Percentiles rank a stretch among this genome's conserved stretches.
phyloP scores from a whole-genome alignment of 2,329 filamentous ascomycete species.

The Stemphylium beticola region DNA sequence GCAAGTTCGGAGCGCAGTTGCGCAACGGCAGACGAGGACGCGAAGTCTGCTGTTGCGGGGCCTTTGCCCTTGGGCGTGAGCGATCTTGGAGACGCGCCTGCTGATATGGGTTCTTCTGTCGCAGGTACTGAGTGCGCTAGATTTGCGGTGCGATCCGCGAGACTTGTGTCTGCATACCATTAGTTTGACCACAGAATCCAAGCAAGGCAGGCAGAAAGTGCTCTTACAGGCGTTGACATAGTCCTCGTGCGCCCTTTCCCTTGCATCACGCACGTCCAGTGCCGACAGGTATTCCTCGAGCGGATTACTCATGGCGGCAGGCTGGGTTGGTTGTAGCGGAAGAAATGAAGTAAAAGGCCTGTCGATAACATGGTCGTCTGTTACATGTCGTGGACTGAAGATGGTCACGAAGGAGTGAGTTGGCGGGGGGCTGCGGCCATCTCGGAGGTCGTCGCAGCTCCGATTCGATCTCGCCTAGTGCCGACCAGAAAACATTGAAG shows the following conservation, averaged over 20 bases:
- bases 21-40: constrained; percentile 29
- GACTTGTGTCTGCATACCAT: constrained; percentile 49
- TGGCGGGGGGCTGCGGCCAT: constrained; percentile 11
- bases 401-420: constrained; percentile 15
- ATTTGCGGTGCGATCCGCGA: constrained; percentile 54
- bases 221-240: constrained; percentile 79
- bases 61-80: constrained; percentile 32
- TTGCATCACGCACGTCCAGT: constrained; percentile 73
- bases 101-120: constrained; percentile 23
- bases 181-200: not conserved
- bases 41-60: constrained; percentile 18
- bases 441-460: constrained; percentile 25
- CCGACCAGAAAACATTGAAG: constrained; percentile 5
- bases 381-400: constrained; percentile 23
- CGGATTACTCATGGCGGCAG: constrained; percentile 70
- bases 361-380: constrained; percentile 31
- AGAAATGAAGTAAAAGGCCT: not conserved
- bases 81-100: constrained; percentile 29
- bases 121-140: constrained; percentile 35
- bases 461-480: constrained; percentile 24
- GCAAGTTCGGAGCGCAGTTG: constrained; percentile 68
- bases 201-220: not conserved
- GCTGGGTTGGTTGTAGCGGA: constrained; percentile 10
- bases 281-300: constrained; percentile 79
- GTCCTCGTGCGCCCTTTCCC: constrained; percentile 68